These are phyloP conservation scores for Pseudocercospora ulei DNA, from an alignment of 2,329 filamentous ascomycete species.

Conservation along the genomic window DNA sequence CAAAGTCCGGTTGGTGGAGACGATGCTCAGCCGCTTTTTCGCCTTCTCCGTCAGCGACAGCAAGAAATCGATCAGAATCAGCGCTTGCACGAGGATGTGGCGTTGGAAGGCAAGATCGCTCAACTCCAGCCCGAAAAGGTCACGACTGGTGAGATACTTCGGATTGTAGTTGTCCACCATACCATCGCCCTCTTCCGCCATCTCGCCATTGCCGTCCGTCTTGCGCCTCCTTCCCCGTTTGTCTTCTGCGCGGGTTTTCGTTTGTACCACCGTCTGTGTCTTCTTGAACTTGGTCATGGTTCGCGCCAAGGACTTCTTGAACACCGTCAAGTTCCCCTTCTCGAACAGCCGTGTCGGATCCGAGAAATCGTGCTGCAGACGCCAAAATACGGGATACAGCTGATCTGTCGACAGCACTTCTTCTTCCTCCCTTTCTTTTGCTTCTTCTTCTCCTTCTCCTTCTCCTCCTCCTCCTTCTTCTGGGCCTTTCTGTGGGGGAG, in stretches of 20 bases:
- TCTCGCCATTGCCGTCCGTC: conserved; percentile 25
- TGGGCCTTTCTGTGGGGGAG: conserved; percentile 20
- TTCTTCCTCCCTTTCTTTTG: no score
- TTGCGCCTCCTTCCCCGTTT: conserved; percentile 63
- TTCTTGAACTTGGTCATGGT: conserved; percentile 67
- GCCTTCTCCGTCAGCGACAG: conserved; percentile 75
- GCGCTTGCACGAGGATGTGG: conserved; percentile 86
- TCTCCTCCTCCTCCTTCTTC: no score
- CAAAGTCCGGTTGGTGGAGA: conserved; percentile 71
- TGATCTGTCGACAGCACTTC: conserved; percentile 53
- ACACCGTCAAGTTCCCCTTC: conserved; percentile 56
- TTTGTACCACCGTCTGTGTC: conserved; percentile 57
- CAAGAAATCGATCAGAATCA: conserved; percentile 91
- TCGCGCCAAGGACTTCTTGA: conserved; percentile 53
- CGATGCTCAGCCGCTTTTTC: conserved; percentile 64
- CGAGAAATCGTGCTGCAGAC: conserved; percentile 81
- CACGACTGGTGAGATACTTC: conserved; percentile 94
- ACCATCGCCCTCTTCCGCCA: conserved; percentile 40
- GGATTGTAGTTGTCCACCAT: conserved; percentile 75
- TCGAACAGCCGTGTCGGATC: conserved; percentile 72
- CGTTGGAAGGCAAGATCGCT: conserved; percentile 89
- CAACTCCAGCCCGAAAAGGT: conserved; percentile 93
- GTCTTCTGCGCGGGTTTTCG: conserved; percentile 54
- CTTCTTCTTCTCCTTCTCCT: no score
- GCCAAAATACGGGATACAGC: conserved; percentile 90